These are phyloP conservation scores for Cylindrotheca closterium DNA, from an alignment of 108 stramenopile genomes.

Conservation along the genomic window DNA sequence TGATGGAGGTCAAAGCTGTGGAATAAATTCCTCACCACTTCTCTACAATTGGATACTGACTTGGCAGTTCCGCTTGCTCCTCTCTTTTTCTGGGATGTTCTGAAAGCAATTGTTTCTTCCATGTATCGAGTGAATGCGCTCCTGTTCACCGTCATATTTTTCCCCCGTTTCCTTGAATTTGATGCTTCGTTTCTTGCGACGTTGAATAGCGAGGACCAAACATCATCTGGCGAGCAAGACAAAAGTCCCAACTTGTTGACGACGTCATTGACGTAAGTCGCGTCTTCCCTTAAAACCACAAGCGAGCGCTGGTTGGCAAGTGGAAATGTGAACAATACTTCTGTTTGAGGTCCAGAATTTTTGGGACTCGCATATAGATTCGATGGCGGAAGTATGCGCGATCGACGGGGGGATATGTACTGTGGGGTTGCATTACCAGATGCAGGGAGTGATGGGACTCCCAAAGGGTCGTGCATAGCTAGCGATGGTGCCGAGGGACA, in stretches of 20 bases:
- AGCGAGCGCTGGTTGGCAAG: conserved; percentile 76
- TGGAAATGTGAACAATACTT: conserved; percentile 84
- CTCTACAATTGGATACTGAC: conserved; percentile 28
- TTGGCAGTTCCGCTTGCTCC: conserved; percentile 31
- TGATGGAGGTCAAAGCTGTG: conserved; percentile 79
- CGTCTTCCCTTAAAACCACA: conserved; percentile 81
- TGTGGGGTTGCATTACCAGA: conserved; percentile 15
- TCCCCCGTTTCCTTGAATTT: conserved; percentile 15
- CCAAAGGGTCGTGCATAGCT: conserved; percentile 7
- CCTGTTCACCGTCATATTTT: conserved; percentile 56
- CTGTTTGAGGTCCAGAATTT: conserved; percentile 25
- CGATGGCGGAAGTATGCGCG: neutral
- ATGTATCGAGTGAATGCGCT: conserved; percentile 66
- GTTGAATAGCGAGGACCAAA: conserved; percentile 48
- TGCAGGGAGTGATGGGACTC: conserved; percentile 15
- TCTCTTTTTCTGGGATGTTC: conserved; percentile 32
- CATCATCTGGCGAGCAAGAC: conserved; percentile 55
- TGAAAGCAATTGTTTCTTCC: conserved; percentile 47
- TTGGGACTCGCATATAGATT: neutral
- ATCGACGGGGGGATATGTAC: conserved; percentile 17
- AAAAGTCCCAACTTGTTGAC: conserved; percentile 74
- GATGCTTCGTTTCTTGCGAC: conserved; percentile 32
- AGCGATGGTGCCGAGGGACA: conserved; percentile 13
- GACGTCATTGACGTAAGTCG: conserved; percentile 74
- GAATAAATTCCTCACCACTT: conserved; percentile 75